Evolutionary conservation across 306 rosid species (phyloP).

Genomic region (Castanopsis chinensis): DNA sequence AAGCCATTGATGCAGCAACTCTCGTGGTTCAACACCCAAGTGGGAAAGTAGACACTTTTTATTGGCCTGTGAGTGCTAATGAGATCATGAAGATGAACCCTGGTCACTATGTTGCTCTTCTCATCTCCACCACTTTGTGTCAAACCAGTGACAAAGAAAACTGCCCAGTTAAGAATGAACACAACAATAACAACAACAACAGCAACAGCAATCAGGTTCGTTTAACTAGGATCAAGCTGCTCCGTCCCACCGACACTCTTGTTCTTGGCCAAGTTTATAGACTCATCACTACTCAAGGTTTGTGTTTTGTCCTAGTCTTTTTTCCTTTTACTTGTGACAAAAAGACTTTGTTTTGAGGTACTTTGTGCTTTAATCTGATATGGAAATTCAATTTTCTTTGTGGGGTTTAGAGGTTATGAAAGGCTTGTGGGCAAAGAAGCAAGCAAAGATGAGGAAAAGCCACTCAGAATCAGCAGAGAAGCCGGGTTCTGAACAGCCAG

Average conservation of each 20-base stretch:
- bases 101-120: constrained; percentile 94
- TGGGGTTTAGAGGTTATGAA: constrained; percentile 72
- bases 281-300: constrained; percentile 85
- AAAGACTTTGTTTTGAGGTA: neutral
- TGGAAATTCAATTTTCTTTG: constrained; percentile 13
- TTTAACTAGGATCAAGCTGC: constrained; percentile 88
- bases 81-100: constrained; percentile 87
- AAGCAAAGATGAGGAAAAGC: constrained; percentile 69
- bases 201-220: constrained; percentile 49
- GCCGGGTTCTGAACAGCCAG: constrained; percentile 21
- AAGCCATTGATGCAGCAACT: constrained; percentile 93
- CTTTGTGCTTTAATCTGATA: constrained; percentile 2
- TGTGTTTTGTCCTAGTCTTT: constrained; percentile 17
- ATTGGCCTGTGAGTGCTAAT: constrained; percentile 75
- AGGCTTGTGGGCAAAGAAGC: constrained; percentile 82
- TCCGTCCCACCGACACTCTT: constrained; percentile 84
- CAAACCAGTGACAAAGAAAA: constrained; percentile 38
- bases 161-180: constrained; percentile 5
- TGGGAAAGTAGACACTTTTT: constrained; percentile 78
- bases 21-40: constrained; percentile 80
- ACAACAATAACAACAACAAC: neutral
- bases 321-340: neutral
- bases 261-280: constrained; percentile 94
- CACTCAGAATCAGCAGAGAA: constrained; percentile 46
- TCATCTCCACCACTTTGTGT: constrained; percentile 84